Conservation (phyloP, 768 basidiomycete genomes). For the Lactarius pseudohatsudake region DNA sequence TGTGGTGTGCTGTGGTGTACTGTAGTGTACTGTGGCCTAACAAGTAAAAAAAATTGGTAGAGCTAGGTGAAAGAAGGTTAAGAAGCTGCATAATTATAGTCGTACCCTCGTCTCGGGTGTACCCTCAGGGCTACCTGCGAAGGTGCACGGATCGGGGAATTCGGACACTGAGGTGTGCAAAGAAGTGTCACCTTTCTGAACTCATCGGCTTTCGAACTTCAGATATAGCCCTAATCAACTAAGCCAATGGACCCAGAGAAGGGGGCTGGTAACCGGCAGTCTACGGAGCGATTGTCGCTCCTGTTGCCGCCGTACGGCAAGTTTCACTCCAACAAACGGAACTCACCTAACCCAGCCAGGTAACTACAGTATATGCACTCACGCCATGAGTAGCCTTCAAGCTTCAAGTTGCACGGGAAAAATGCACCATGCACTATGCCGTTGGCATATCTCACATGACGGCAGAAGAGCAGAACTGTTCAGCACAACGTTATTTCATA, state of each 20-base stretch:
- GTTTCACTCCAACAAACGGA: neutral
- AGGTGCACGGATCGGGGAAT: too few relatives aligned
- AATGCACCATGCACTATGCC: neutral
- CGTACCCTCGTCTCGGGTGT: neutral
- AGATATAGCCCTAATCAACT: too few relatives aligned
- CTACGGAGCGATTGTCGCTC: neutral
- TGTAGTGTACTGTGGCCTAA: neutral
- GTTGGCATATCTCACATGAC: neutral
- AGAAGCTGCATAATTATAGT: neutral
- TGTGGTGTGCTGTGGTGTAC: neutral
- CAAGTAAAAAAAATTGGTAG: neutral
- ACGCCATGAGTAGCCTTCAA: neutral
- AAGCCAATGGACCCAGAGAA: neutral
- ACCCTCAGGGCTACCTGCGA: too few relatives aligned
- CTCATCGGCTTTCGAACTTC: too few relatives aligned
- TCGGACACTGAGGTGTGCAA: too few relatives aligned
- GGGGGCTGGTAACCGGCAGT: neutral
- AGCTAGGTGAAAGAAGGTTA: neutral
- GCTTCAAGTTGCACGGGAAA: neutral
- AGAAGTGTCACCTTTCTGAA: too few relatives aligned
- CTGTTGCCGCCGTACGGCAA: neutral
- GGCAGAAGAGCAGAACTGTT: neutral
- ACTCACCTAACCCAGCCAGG: neutral
- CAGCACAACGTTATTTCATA: neutral
- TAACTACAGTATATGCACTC: neutral